Percentiles rank a stretch among this genome's conserved stretches.
phyloP scores from a whole-genome alignment of 495 filamentous ascomycete genomes.

The Elasticomyces elasticus region DNA sequence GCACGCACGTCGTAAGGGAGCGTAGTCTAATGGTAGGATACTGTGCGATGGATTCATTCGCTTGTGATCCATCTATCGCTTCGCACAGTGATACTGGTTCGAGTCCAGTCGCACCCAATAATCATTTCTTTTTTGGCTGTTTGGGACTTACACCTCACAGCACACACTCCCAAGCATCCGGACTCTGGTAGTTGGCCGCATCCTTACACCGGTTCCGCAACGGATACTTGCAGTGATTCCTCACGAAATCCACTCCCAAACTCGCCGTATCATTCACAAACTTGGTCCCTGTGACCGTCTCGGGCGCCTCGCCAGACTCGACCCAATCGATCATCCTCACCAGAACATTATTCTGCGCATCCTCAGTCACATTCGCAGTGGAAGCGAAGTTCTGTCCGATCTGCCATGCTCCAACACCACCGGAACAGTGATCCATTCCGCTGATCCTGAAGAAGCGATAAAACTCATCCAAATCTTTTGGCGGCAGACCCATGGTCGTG shows the following conservation, averaged over 20 bases:
- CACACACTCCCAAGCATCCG: constrained; percentile 17
- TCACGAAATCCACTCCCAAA: constrained; percentile 10
- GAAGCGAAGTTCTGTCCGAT: constrained; percentile 38
- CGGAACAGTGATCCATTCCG: constrained; percentile 46
- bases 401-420: constrained; percentile 39
- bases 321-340: constrained; percentile 53
- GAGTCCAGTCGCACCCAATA: too few relatives aligned
- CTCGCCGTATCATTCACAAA: constrained; percentile 27
- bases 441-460: constrained; percentile 52
- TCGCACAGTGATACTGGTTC: too few relatives aligned
- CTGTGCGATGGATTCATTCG: too few relatives aligned
- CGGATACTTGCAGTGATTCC: constrained; percentile 16
- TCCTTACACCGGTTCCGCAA: constrained; percentile 10
- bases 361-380: constrained; percentile 6
- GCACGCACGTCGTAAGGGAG: too few relatives aligned
- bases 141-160: too few relatives aligned
- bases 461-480: constrained; percentile 42
- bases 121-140: too few relatives aligned
- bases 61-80: too few relatives aligned
- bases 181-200: constrained; percentile 7
- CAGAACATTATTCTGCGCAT: constrained; percentile 16
- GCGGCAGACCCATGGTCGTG: constrained; percentile 34
- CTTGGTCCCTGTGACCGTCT: constrained; percentile 44
- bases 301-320: constrained; percentile 47
- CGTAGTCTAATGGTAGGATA: too few relatives aligned